Evolutionary conservation across 2,329 filamentous ascomycete species (phyloP).

Genomic region (Colletotrichum nymphaeae): DNA sequence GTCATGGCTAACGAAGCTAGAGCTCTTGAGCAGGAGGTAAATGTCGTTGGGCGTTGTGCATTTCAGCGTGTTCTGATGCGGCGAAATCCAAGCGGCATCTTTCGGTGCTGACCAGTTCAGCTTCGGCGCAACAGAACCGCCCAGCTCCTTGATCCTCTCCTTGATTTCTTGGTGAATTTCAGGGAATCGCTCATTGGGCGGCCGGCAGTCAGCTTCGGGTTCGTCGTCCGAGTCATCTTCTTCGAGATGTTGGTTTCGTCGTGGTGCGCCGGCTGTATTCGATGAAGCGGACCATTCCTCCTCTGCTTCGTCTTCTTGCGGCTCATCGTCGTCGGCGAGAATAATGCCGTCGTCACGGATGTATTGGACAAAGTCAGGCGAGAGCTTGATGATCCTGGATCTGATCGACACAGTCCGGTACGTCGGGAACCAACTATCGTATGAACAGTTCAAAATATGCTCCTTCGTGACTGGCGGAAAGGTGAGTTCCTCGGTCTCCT

Average conservation of each 20-base stretch:
- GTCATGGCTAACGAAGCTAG: conserved; percentile 94
- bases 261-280: conserved; percentile 24
- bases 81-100: conserved; percentile 93
- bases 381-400: conserved; percentile 84
- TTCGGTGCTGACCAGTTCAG: conserved; percentile 98
- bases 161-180: conserved; percentile 83
- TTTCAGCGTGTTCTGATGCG: conserved; percentile 87
- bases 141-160: conserved; percentile 81
- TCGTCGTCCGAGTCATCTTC: conserved; percentile 63
- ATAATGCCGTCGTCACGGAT: conserved; percentile 93
- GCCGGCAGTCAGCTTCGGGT: conserved; percentile 52
- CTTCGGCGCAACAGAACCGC: conserved; percentile 89
- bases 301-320: conserved; percentile 65
- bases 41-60: conserved; percentile 91
- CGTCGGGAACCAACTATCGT: conserved; percentile 89
- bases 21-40: conserved; percentile 93
- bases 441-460: conserved; percentile 95
- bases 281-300: conserved; percentile 56
- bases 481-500: conserved; percentile 55
- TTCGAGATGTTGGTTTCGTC: conserved; percentile 43
- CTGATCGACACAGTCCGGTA: conserved; percentile 83
- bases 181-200: conserved; percentile 69
- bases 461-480: conserved; percentile 88
- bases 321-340: conserved; percentile 76
- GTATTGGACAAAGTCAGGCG: conserved; percentile 82